Evolutionary conservation across 345 rosid genomes (phyloP).

Genomic region (Gossypium anomalum): DNA sequence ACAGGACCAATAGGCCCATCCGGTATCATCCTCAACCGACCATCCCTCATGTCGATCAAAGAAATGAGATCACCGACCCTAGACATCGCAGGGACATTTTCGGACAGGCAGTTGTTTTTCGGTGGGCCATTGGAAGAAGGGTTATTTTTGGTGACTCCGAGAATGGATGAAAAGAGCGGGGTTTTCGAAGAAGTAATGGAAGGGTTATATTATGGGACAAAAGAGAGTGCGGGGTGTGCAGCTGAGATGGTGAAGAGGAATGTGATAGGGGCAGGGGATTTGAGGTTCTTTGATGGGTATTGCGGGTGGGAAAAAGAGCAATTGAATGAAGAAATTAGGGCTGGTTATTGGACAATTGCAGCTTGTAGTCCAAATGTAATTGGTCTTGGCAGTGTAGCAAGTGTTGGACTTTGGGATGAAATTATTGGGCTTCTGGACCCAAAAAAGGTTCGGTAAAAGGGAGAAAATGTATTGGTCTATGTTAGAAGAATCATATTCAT

Average conservation of each 20-base stretch:
- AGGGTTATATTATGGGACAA: constrained; percentile 73
- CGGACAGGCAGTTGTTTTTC: constrained; percentile 63
- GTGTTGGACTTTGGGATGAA: constrained; percentile 74
- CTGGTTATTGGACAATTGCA: constrained; percentile 78
- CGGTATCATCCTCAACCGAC: constrained; percentile 85
- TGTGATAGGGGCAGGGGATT: constrained; percentile 53
- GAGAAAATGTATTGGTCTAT: no score
- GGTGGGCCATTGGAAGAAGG: constrained; percentile 90
- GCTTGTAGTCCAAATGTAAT: constrained; percentile 74
- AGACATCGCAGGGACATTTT: constrained; percentile 57
- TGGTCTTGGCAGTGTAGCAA: constrained; percentile 42
- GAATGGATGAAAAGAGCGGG: constrained; percentile 36
- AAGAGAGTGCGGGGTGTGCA: constrained; percentile 75
- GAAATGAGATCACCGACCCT: constrained; percentile 54
- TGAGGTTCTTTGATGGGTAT: constrained; percentile 84
- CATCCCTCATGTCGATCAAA: constrained; percentile 73
- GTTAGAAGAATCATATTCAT: no score
- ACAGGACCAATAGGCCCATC: constrained; percentile 66
- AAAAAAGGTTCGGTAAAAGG: constrained; percentile 48
- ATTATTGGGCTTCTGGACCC: constrained; percentile 58
- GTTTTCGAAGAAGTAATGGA: constrained; percentile 68
- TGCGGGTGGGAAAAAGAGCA: constrained; percentile 84
- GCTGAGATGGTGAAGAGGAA: constrained; percentile 81
- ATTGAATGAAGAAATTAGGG: constrained; percentile 68
- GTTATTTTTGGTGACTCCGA: constrained; percentile 58